Base-by-base conservation (phyloP, 768 basidiomycete species). In the Paxillus involutus region DNA sequence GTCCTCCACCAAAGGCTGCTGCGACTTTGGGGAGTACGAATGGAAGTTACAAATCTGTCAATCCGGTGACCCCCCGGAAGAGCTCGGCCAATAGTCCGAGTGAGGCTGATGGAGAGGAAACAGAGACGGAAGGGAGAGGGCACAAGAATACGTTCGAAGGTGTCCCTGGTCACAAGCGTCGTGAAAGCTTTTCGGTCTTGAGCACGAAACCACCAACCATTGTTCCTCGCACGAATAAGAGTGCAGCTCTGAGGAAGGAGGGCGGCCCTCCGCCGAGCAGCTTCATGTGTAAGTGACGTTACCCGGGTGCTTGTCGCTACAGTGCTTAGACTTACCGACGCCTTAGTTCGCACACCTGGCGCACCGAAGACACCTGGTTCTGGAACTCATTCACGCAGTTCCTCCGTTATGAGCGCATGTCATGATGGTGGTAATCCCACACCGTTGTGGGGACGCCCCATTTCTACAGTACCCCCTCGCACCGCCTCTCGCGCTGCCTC, bases 81-180 rank as follows among this genome's bases (percentile, higher is more conserved):
- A 43, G 40, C 16, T 59, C 54, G 13, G 40, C 44, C 19, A 47
- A 56, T 37, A 67, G 59, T 33, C 61, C 67, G 10, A 63, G 58
- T 47, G 70, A 65, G 39, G 65, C 68, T 2, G 65, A 70, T 46
- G 67, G 65, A 14, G 63, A 65, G 43, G 60, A 66, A 35, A 62
- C 69, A 26, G 61, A 63, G 61, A 68, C 55, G 4, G 68, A 70
- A 53, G 42, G 24, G 0, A 39, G 13, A 12, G 62, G 63, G 55
- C 69, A 64, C 39, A 79, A 77, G 68, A 67, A 68, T 32, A 82
- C 78, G 0, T 94, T 92, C 61, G 86, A 88, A 0, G 89, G 89
- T 33, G 85, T 93, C 3, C 91, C 91, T 6, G 91, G 91, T 0
- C 91, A 94, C 63, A 93, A 93, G 71, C 77, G 91, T 51, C 74